A percentile compares a stretch with the other conserved stretches of the same genome.
Evolutionary conservation across 2,329 filamentous ascomycete species (phyloP).

Genomic region (Xylaria sp.): DNA sequence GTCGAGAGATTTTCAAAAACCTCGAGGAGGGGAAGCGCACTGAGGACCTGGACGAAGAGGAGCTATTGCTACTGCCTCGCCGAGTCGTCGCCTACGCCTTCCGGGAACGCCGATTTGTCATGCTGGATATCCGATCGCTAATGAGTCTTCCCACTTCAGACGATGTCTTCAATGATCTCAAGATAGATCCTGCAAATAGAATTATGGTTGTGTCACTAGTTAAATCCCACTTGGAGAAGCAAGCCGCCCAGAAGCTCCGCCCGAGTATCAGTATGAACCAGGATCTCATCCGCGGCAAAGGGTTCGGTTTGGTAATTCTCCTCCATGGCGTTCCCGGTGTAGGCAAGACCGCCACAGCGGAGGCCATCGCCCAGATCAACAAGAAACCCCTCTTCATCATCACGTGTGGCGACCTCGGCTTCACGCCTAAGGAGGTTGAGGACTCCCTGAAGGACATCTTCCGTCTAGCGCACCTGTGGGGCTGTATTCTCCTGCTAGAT

Average conservation of each 20-base stretch:
- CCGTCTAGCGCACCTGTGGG: neutral
- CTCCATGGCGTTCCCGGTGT: slow-evolving; percentile 11
- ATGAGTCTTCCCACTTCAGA: neutral
- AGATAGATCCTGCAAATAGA: neutral
- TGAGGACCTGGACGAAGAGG: neutral
- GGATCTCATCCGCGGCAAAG: slow-evolving; percentile 8
- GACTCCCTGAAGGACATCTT: neutral
- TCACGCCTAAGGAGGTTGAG: neutral
- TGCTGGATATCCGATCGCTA: neutral
- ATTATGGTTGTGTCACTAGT: neutral
- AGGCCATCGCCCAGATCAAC: neutral
- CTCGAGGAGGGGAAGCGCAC: too few species aligned
- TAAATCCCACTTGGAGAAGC: neutral
- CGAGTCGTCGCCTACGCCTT: slow-evolving; percentile 2
- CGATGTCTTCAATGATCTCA: neutral
- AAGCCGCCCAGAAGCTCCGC: neutral
- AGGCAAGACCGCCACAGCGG: slow-evolving; percentile 11
- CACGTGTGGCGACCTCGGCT: slow-evolving; percentile 5
- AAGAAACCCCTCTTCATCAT: slow-evolving; percentile 1
- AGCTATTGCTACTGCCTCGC: neutral
- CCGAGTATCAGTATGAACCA: neutral
- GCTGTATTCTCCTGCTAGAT: too few species aligned
- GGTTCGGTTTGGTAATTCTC: slow-evolving; percentile 5
- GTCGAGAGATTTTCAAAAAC: neutral
- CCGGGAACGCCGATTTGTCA: neutral